phyloP scores from a whole-genome alignment of 179 eudicot species.

The Beta lomatogona region DNA sequence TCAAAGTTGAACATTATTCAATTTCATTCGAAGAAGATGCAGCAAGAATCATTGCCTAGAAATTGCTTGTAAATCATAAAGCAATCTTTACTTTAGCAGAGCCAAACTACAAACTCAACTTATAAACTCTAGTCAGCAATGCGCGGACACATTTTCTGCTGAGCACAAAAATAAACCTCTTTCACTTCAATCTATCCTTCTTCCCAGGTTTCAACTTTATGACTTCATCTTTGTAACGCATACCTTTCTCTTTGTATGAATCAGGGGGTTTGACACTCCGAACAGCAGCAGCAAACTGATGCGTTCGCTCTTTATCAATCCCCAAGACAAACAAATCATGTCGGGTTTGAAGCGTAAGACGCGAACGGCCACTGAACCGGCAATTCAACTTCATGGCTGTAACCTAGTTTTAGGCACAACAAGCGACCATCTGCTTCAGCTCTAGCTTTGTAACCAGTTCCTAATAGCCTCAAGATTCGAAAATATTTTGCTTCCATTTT shows the following conservation, averaged over 20 bases:
- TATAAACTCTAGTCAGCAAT: neutral
- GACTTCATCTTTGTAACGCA: constrained; percentile 30
- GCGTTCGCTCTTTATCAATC: constrained; percentile 21
- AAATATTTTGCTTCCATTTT: constrained; percentile 30
- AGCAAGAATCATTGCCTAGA: neutral
- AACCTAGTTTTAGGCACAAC: constrained; percentile 26
- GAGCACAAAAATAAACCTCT: neutral
- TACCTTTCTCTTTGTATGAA: constrained; percentile 22
- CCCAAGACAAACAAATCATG: constrained; percentile 23
- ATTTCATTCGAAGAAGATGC: neutral
- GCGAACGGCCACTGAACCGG: constrained; percentile 25
- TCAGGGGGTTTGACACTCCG: constrained; percentile 29
- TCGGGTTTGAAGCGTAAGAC: constrained; percentile 30
- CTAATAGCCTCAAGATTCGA: constrained; percentile 25
- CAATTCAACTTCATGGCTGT: constrained; percentile 29
- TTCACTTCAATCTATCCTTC: constrained; percentile 22
- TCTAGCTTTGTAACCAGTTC: constrained; percentile 30
- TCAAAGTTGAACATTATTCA: neutral
- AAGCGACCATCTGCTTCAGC: constrained; percentile 28
- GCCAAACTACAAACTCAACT: neutral
- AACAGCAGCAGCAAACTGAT: constrained; percentile 31
- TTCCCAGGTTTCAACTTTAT: constrained; percentile 26
- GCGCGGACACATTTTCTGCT: neutral
- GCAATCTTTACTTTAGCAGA: neutral
- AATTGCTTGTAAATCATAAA: neutral